phyloP scores from a whole-genome alignment of 208 protist species.

The Leishmania major region DNA sequence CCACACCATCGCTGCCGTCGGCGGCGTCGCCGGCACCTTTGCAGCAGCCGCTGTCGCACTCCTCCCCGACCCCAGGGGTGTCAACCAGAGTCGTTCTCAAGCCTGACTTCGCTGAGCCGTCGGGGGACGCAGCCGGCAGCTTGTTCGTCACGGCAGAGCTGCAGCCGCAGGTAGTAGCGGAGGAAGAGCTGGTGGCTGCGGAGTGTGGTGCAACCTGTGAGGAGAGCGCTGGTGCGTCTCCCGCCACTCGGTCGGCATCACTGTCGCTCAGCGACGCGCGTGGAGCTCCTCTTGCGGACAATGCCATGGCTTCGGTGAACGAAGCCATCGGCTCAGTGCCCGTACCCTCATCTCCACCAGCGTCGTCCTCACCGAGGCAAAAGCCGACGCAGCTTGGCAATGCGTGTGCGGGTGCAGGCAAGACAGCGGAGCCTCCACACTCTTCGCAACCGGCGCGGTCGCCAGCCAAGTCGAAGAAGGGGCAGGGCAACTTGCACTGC shows the following conservation, averaged over 20 bases:
- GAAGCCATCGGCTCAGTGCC: neutral
- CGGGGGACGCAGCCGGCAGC: neutral
- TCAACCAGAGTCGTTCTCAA: neutral
- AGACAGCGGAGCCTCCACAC: neutral
- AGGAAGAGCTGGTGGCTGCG: neutral
- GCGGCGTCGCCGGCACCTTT: neutral
- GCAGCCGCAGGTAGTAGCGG: neutral
- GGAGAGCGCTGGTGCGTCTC: neutral
- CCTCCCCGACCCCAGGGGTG: neutral
- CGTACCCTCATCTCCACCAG: neutral
- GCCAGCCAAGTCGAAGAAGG: conserved; percentile 30
- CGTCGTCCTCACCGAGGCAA: neutral
- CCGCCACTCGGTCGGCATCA: neutral
- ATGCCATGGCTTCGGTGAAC: neutral
- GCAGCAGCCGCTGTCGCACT: neutral
- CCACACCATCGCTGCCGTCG: neutral
- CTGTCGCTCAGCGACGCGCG: neutral
- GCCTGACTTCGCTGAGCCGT: neutral
- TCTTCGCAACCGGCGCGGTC: neutral
- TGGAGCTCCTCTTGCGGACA: neutral
- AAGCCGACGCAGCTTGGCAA: neutral
- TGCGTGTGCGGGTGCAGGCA: neutral
- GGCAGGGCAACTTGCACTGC: conserved; percentile 80
- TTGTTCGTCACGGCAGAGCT: neutral
- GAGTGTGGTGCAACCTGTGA: neutral